Evolutionary conservation across 106 monocot species (phyloP).

Genomic region (Allium cepa): DNA sequence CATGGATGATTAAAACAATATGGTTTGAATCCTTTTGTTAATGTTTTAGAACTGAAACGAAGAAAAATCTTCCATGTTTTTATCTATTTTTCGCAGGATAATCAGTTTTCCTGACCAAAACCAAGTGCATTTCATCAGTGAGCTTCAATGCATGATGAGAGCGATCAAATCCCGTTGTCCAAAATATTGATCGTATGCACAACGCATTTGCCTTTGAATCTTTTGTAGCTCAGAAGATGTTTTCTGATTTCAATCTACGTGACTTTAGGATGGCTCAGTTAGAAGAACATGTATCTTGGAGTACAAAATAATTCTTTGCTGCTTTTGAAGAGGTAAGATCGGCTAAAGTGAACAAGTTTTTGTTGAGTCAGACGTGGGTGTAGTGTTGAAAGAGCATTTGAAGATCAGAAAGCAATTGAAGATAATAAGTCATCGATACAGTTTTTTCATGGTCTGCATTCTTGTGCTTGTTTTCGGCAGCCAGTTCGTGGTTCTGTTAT

Average conservation of each 20-base stretch:
- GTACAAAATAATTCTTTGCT: constrained; percentile 31
- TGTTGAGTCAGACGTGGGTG: constrained; percentile 33
- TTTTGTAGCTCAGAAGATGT: constrained; percentile 38
- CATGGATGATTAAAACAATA: too few species aligned
- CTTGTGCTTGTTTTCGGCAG: constrained; percentile 63
- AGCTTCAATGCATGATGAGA: constrained; percentile 34
- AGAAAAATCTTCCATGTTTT: too few species aligned
- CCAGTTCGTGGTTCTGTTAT: constrained; percentile 57
- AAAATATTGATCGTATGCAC: constrained; percentile 8
- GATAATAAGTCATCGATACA: constrained; percentile 77
- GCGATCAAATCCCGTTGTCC: constrained; percentile 34
- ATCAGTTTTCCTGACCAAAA: constrained; percentile 58
- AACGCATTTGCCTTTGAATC: constrained; percentile 23
- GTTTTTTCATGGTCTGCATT: constrained; percentile 46
- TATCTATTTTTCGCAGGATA: too few species aligned
- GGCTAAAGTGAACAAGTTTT: constrained; percentile 4
- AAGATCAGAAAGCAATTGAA: constrained; percentile 47
- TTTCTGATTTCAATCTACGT: constrained; percentile 40
- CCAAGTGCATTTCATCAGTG: constrained; percentile 56
- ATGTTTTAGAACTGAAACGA: too few species aligned
- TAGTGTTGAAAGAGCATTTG: constrained; percentile 51
- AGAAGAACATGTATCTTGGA: not conserved
- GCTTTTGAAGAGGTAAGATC: constrained; percentile 29
- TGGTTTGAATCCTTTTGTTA: too few species aligned
- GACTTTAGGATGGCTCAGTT: constrained; percentile 18